Base-by-base conservation (phyloP, 202 grass and related monocot species). In the Panicum virgatum region DNA sequence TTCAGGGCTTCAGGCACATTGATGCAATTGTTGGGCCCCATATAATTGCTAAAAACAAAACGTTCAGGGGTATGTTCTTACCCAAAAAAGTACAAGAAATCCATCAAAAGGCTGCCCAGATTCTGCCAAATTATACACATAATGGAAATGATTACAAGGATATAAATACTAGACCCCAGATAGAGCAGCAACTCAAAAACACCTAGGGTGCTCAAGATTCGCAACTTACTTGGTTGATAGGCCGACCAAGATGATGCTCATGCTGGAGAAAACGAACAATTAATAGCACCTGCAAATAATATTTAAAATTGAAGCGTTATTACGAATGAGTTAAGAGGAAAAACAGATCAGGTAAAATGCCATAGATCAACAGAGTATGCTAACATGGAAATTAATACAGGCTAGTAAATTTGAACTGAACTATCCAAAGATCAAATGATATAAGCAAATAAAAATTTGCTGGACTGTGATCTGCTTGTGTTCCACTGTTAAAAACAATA, bases 51-150 rank as follows among this genome's bases (percentile, higher is more conserved):
- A 74, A 58, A 78, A 62, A 69, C 37, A 64, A 85, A 62, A 59
- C 66, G 26, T 75, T 26, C 44, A 86, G 39, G 66, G 53, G 51
- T 67, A 80, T 75, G 19, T 78, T 23, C 84, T 95, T 84, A 98
- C 96, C 96, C 96, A 88, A 98, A 98, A 42, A 98, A 98, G 87
- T 98, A 98, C 20, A 98, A 76, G 83, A 98, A 98, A 52, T 96
- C 92, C 90, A 98, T 98, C 90, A 98, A 86, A 93, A 98, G 96
- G 80, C 89, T 91, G 53, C 96, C 96, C 78, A 98, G 88, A 82
- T 98, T 98, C 96, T 98, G 90, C 42, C 59, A 81, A 60, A 71
- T 46, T 20, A 45, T 5, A 43, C 69, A 44, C 39, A 69, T 43
- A 46, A 70, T 60, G 18, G 38, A 60, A 20, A 70, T 60, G 38